Base-by-base conservation (phyloP, 257 asterid genomes). In the Lycium ferocissimum region DNA sequence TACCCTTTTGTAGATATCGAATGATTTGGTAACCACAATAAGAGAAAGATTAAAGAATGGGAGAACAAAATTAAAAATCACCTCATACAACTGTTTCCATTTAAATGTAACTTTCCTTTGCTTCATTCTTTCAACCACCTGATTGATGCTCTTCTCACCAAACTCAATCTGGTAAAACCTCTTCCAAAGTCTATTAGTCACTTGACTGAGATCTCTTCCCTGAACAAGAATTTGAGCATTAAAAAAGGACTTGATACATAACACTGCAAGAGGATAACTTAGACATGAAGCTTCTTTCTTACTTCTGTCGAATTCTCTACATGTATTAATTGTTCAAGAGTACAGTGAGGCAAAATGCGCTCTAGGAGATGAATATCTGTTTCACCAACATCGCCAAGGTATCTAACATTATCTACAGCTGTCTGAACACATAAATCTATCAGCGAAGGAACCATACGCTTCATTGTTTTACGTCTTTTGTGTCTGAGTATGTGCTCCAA, bases 381-480 rank as follows among this genome's bases (percentile, higher is more conserved):
- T 87, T 91, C 95, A 63, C 99, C 98, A 86, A 96, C 98, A 90
- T 96, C 90, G 65, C 99, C 98, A 40, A 96, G 91, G 90, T 94
- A 93, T 83, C 94, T 86, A 83, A 94, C 91, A 89, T 95, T 93
- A 86, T 90, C 93, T 85, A 96, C 85, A 10, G 95, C 98, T 78
- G 86, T 22, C 87, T 83, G 92, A 83, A 95, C 95, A 86, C 97
- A 93, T 20, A 94, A 89, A 89, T 95, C 99, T 69, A 94, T 95
- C 86, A 96, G 88, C 0, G 99, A 91, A 49, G 99, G 99, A 45
- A 80, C 86, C 88, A 75, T 81, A 5, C 12, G 83, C 88, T 61
- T 87, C 89, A n/a, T 86, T 67, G 35, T 56, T 85, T 35, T 73
- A 72, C 3, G 43, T 33, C 82, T 81, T 61, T 80, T 63, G 9